These are phyloP conservation scores for Centella asiatica DNA, from an alignment of 129 eudicot species.

Conservation along the genomic window DNA sequence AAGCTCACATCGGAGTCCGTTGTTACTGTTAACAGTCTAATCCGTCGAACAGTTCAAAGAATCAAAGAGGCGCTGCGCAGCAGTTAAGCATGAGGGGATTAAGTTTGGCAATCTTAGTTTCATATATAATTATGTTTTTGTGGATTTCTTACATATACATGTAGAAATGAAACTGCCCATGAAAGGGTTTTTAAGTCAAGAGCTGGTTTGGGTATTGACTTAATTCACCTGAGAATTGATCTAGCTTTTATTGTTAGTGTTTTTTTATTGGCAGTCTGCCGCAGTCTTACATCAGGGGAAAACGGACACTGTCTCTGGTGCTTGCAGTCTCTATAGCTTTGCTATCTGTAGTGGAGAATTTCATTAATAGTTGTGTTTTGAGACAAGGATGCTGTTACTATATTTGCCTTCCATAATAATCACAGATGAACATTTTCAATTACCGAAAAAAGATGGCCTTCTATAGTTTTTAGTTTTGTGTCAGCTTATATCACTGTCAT, in stretches of 20 bases:
- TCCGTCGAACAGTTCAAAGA: slow-evolving; percentile 55
- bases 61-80: slow-evolving; percentile 47
- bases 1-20: slow-evolving; percentile 61
- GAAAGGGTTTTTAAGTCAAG: slow-evolving; percentile 67
- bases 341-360: neutral
- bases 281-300: slow-evolving; percentile 3
- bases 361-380: neutral
- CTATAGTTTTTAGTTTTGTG: no score
- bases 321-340: neutral
- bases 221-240: slow-evolving; percentile 31
- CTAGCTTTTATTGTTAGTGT: slow-evolving; percentile 10
- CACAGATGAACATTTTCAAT: no score
- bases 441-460: no score
- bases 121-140: neutral
- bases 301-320: slow-evolving; percentile 3
- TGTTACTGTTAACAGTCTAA: slow-evolving; percentile 43
- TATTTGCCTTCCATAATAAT: no score
- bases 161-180: neutral
- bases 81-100: slow-evolving; percentile 22
- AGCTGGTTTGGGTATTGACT: slow-evolving; percentile 99
- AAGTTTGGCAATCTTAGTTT: neutral
- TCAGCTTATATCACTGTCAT: no score
- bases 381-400: no score
- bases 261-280: slow-evolving; percentile 23
- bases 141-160: neutral